Percentiles rank a stretch among this genome's conserved stretches.
phyloP scores from a whole-genome alignment of 2,329 filamentous ascomycete species.

The Verticillium isaacii region DNA sequence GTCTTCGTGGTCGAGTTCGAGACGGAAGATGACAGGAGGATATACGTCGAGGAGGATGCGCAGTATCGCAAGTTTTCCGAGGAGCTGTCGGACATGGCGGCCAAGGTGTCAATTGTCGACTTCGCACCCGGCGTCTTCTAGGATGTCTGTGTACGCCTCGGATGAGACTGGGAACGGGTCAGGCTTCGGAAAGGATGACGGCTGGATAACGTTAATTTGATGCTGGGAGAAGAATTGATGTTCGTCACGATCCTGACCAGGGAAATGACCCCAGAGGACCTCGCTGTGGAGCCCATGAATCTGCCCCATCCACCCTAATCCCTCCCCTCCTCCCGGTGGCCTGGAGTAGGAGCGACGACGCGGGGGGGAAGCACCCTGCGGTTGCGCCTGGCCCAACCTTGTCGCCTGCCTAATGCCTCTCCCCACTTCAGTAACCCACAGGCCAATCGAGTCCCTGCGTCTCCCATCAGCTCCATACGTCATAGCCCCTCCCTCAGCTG shows the following conservation, averaged over 20 bases:
- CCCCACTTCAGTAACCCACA: neutral
- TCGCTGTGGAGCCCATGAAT: too few species aligned
- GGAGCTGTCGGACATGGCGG: slow-evolving; percentile 38
- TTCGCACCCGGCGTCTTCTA: slow-evolving; percentile 44
- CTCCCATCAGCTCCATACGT: neutral
- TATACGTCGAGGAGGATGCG: slow-evolving; percentile 40
- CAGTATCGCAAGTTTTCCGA: slow-evolving; percentile 16
- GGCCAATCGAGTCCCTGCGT: neutral
- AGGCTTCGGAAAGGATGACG: neutral
- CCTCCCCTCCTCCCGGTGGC: too few species aligned
- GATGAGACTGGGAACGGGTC: too few species aligned
- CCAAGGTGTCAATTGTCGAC: slow-evolving; percentile 55
- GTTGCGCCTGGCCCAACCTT: neutral
- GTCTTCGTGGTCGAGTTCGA: slow-evolving; percentile 66
- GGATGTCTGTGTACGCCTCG: neutral
- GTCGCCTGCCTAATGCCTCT: neutral
- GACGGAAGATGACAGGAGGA: slow-evolving; percentile 58
- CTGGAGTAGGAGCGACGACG: too few species aligned
- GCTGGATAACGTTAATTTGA: neutral
- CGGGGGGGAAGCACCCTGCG: too few species aligned
- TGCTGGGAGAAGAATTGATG: too few species aligned
- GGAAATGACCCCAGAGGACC: too few species aligned
- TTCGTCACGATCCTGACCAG: too few species aligned
- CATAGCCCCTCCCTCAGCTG: neutral
- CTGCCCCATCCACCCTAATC: too few species aligned